A percentile compares a stretch with the other conserved stretches of the same genome.
Conservation (phyloP, 805 yeast species). For the Yarrowia keelungensis region DNA sequence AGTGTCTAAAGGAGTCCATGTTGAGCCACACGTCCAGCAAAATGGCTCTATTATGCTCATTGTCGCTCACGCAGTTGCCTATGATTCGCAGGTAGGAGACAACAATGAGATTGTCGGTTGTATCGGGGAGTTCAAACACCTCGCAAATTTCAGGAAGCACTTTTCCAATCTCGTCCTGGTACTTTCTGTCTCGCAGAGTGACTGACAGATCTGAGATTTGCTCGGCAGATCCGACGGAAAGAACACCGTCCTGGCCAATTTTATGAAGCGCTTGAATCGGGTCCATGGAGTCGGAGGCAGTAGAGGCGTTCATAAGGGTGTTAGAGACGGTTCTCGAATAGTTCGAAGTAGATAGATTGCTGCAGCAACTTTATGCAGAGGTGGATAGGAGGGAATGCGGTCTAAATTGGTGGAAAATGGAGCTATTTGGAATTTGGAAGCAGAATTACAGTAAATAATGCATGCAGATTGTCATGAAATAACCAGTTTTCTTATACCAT, state of each 20-base stretch:
- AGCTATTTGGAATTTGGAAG: too few species aligned
- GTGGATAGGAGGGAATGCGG: too few species aligned
- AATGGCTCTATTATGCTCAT: conserved; percentile 11
- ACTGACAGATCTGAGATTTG: conserved; percentile 12
- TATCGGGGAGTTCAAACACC: background rate
- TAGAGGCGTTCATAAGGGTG: too few species aligned
- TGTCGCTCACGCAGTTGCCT: conserved; percentile 26
- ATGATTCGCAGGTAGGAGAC: conserved; percentile 26
- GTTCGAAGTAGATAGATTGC: too few species aligned
- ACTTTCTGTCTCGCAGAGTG: conserved; percentile 10
- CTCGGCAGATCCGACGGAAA: conserved; percentile 17
- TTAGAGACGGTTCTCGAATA: too few species aligned
- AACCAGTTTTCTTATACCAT: too few species aligned
- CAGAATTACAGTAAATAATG: too few species aligned
- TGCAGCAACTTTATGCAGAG: too few species aligned
- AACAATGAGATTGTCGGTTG: background rate
- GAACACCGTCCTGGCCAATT: background rate
- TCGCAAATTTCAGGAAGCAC: conserved; percentile 26
- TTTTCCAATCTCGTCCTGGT: background rate
- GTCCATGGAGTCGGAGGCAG: conserved; percentile 1
- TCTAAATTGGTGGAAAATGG: too few species aligned
- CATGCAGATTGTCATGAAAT: too few species aligned
- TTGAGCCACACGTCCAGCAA: conserved; percentile 15
- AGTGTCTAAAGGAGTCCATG: conserved; percentile 17
- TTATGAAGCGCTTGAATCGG: background rate